Percentiles rank a stretch among this genome's conserved stretches.
phyloP scores from a whole-genome alignment of 1,284 basidiomycete genomes.

The Trichosporon sp. region DNA sequence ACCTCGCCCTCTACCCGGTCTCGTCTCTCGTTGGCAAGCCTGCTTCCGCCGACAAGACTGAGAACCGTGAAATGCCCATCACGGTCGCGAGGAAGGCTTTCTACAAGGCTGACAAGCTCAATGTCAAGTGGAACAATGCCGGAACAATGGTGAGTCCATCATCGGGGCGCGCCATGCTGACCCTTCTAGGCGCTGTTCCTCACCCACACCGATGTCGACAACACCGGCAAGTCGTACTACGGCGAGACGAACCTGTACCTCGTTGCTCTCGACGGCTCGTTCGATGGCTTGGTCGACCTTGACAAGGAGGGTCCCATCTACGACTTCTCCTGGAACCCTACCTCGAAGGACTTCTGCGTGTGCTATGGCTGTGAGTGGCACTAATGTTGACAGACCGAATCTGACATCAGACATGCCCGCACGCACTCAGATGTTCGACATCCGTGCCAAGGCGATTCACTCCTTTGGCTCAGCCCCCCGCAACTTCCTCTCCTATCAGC shows the following conservation, averaged over 20 bases:
- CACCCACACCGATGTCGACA: conserved; percentile 94
- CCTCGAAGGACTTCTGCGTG: conserved; percentile 91
- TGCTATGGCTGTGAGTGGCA: conserved; percentile 80
- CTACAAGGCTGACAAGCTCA: conserved; percentile 90
- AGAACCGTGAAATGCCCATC: conserved; percentile 39
- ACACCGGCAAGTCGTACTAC: conserved; percentile 95
- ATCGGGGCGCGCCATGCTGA: conserved; percentile 42
- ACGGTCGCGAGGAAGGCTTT: conserved; percentile 69
- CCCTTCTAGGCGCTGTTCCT: conserved; percentile 68
- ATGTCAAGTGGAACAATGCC: conserved; percentile 93
- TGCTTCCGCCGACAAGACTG: conserved; percentile 58
- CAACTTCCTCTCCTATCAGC: conserved; percentile 93
- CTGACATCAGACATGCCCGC: conserved; percentile 69
- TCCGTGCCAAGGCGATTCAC: conserved; percentile 78
- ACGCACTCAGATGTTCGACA: conserved; percentile 84
- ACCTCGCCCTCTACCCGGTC: conserved; percentile 76
- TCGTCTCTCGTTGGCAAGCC: conserved; percentile 52
- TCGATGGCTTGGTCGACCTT: conserved; percentile 83
- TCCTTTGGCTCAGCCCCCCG: conserved; percentile 85
- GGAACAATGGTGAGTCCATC: conserved; percentile 55
- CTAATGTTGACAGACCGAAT: not conserved
- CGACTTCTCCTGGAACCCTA: conserved; percentile 96
- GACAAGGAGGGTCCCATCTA: conserved; percentile 98
- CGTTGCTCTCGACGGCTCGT: conserved; percentile 88
- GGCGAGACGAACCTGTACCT: conserved; percentile 95